Evolutionary conservation across 306 rosid species (phyloP).

Genomic region (Prunus padus): DNA sequence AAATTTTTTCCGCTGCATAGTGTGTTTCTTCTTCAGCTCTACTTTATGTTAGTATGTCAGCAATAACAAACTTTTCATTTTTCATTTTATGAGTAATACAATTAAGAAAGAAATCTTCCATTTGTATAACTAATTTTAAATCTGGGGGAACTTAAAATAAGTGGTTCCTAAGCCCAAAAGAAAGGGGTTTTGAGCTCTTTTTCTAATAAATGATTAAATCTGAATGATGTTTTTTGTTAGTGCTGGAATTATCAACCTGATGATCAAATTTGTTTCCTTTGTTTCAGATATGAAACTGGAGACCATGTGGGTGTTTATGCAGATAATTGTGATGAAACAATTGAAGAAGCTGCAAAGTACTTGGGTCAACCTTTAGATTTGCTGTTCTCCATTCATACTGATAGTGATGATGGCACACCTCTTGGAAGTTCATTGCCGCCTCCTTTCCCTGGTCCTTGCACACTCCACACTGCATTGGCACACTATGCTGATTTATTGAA

Average conservation of each 20-base stretch:
- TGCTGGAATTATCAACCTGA: neutral
- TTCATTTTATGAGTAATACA: neutral
- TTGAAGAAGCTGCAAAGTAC: constrained; percentile 75
- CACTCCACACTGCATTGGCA: constrained; percentile 67
- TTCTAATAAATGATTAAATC: neutral
- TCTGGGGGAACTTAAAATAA: neutral
- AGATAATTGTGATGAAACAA: constrained; percentile 72
- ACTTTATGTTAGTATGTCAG: neutral
- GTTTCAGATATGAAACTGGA: constrained; percentile 89
- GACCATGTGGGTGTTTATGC: constrained; percentile 95
- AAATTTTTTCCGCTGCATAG: neutral
- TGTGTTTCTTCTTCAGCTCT: neutral
- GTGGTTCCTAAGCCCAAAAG: neutral
- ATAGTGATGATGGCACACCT: constrained; percentile 80
- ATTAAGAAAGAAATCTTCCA: neutral
- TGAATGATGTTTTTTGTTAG: neutral
- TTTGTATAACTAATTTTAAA: neutral
- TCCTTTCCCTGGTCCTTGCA: constrained; percentile 90
- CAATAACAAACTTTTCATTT: neutral
- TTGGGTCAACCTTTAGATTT: constrained; percentile 72
- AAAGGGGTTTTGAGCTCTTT: neutral
- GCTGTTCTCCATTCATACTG: constrained; percentile 72
- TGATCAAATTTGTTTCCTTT: constrained; percentile 13
- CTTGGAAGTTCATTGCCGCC: constrained; percentile 79
- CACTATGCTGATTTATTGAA: constrained; percentile 80